These are phyloP conservation scores for Hortaea werneckii DNA, from an alignment of 2,329 filamentous ascomycete species.

Conservation along the genomic window DNA sequence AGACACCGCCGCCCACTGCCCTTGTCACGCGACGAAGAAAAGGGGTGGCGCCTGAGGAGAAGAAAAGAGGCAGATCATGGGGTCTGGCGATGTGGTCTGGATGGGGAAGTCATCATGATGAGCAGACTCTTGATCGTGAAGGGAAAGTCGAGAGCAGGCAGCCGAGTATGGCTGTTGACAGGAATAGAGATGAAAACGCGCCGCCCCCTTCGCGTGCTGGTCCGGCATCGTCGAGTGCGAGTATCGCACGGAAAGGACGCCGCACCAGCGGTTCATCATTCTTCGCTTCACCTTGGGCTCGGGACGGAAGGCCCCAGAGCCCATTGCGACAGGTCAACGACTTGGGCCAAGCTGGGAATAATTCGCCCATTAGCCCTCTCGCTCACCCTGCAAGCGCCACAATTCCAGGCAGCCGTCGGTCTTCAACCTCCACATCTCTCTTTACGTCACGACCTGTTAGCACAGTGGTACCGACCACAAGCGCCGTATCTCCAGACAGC, in stretches of 20 bases:
- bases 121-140: conserved; percentile 57
- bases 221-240: not conserved
- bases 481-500: conserved; percentile 6
- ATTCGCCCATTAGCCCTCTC: conserved; percentile 1
- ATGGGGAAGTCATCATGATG: conserved; percentile 84
- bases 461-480: conserved; percentile 10
- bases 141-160: conserved; percentile 31
- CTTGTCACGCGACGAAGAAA: conserved; percentile 42
- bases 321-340: conserved; percentile 15
- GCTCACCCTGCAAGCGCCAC: not conserved
- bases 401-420: not conserved
- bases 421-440: conserved; percentile 1
- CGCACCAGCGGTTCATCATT: conserved; percentile 13
- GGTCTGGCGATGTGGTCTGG: conserved; percentile 74
- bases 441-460: conserved; percentile 22
- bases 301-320: conserved; percentile 9
- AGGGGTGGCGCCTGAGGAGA: conserved; percentile 19
- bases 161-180: not conserved
- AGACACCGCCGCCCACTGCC: conserved; percentile 73
- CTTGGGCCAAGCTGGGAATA: conserved; percentile 11
- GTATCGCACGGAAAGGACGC: conserved; percentile 7
- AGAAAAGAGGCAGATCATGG: conserved; percentile 43
- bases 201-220: not conserved
- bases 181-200: not conserved
- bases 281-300: conserved; percentile 10